Evolutionary conservation across 108 stramenopile species (phyloP), one percentile per base, ranked within the genome.

Genomic region (Stephanodiscus minutulus): DNA sequence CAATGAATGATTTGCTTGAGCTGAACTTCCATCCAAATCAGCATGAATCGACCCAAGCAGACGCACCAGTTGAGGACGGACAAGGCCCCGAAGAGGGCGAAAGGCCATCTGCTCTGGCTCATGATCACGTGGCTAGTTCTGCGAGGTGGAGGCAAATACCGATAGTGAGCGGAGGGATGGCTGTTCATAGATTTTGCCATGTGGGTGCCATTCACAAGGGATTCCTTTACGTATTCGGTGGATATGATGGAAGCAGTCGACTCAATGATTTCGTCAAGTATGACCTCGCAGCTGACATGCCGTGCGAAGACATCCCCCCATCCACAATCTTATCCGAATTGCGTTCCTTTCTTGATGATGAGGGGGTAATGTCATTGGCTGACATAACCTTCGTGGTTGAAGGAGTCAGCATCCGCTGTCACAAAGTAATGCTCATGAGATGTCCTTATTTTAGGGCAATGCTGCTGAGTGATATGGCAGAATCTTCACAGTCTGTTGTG

Each of bases 1-100:
- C 97, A 9, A 96, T 98, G 96, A 96, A 96, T 81, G 97, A 98
- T 77, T 84, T 99, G 54, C 88, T 96, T 71, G 96, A 98, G 70
- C 70, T 99, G 25, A 82, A 88, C 15, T 76, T 98, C 24, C 59
- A 58, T 50, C 58, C 58, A 35, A 44, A 29, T 43, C 63, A 55
- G 15, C 63, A 60, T 21, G 64, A 71, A 43, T 10, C 39, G 48
- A 49, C 50, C 10, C 43, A 58, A 47, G 35, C 60, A 15, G 73
- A 81, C 43, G 20, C 49, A 44, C 39, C 36, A 0, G 55, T 64
- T 22, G 80, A 28, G 22, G 49, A 61, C 44, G 64, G 53, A 22
- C 55, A 78, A 15, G 75, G 53, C 53, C 52, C 52, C 39, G 68
- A 68, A 20, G 78, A 73, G 21, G 78, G 72, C n/a, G 72, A 46